Evolutionary conservation across 2,329 filamentous ascomycete genomes (phyloP).

Genomic region (Colletotrichum salicis): DNA sequence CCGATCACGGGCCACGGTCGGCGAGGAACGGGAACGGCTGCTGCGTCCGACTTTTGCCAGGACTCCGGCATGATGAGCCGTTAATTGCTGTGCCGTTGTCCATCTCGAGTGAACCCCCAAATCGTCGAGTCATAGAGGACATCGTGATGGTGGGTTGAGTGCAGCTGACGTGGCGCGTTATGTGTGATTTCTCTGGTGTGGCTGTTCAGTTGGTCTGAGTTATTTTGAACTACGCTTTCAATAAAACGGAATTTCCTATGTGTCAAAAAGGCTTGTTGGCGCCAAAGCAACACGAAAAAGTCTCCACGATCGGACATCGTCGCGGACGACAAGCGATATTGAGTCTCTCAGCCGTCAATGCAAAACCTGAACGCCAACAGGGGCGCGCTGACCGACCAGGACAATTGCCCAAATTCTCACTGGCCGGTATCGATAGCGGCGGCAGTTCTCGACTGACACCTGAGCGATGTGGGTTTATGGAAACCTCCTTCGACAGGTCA

Average conservation of each 20-base stretch:
- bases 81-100: constrained; percentile 2
- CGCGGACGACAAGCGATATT: constrained; percentile 24
- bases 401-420: background rate
- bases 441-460: background rate
- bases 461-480: constrained; percentile 19
- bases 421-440: background rate
- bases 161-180: constrained; percentile 18
- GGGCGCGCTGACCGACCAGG: background rate
- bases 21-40: background rate
- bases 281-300: background rate
- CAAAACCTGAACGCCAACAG: background rate
- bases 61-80: background rate
- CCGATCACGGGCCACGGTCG: background rate
- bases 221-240: constrained; percentile 2
- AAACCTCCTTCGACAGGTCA: background rate
- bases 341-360: constrained; percentile 7
- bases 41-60: background rate
- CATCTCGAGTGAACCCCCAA: background rate
- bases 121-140: constrained; percentile 8
- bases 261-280: background rate
- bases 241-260: background rate
- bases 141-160: background rate
- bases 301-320: constrained; percentile 7
- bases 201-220: background rate
- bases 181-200: background rate